A percentile compares a stretch with the other conserved stretches of the same genome.
phyloP scores from a whole-genome alignment of 2,329 filamentous ascomycete species.

The Cladosporium sp. region DNA sequence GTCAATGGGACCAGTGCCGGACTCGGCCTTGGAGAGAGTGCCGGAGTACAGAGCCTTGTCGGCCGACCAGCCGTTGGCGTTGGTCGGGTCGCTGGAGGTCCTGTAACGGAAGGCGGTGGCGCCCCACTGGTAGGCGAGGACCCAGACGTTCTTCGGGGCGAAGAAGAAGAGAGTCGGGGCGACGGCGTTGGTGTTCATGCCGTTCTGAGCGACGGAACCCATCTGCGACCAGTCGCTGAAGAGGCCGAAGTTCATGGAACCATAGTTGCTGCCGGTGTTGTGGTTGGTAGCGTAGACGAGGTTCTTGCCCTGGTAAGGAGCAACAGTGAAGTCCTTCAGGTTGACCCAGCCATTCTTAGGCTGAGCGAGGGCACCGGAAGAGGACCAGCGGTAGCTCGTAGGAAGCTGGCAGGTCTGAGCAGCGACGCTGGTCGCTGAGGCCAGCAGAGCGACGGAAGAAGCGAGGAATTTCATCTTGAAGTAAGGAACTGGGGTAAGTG shows the following conservation, averaged over 20 bases:
- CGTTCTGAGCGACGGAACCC: constrained; percentile 53
- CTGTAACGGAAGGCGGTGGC: constrained; percentile 59
- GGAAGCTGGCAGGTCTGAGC: constrained; percentile 52
- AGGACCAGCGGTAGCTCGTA: constrained; percentile 56
- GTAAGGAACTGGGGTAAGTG: not conserved
- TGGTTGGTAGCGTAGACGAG: constrained; percentile 60
- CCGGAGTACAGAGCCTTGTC: constrained; percentile 59
- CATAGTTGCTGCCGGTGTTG: constrained; percentile 48
- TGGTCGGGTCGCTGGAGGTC: constrained; percentile 59
- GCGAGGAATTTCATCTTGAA: constrained; percentile 9
- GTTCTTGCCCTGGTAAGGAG: constrained; percentile 58
- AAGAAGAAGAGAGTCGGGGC: constrained; percentile 67
- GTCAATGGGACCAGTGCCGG: constrained; percentile 59
- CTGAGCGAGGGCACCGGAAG: constrained; percentile 46
- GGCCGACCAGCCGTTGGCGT: constrained; percentile 58
- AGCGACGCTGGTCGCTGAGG: constrained; percentile 7
- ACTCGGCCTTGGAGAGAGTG: constrained; percentile 43
- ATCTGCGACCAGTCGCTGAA: constrained; percentile 58
- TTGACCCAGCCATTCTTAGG: constrained; percentile 57
- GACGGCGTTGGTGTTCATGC: constrained; percentile 50
- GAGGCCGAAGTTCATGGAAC: constrained; percentile 60
- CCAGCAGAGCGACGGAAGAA: constrained; percentile 7
- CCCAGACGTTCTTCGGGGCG: constrained; percentile 60
- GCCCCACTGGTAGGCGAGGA: constrained; percentile 66
- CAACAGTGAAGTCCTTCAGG: constrained; percentile 64